These are phyloP conservation scores for Cryphonectria parasitica DNA, from an alignment of 2,329 filamentous ascomycete genomes.

Conservation along the genomic window DNA sequence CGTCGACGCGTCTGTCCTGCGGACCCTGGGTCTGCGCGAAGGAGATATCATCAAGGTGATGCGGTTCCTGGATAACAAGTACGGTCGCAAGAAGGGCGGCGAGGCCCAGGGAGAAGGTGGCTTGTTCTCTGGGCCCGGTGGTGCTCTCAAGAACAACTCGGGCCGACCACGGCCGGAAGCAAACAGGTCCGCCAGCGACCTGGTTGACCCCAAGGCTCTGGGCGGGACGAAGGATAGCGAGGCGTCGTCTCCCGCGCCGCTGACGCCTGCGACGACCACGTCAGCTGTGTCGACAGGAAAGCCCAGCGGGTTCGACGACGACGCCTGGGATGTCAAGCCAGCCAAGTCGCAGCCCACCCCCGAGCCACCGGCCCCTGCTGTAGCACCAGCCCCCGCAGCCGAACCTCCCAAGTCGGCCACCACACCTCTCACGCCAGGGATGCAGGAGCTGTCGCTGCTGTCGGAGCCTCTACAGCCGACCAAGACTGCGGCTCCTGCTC, in stretches of 20 bases:
- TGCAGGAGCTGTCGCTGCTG: constrained; percentile 61
- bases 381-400: constrained; percentile 43
- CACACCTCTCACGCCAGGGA: constrained; percentile 64
- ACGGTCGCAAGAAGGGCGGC: constrained; percentile 67
- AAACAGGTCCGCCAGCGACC: constrained; percentile 81
- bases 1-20: constrained; percentile 79
- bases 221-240: constrained; percentile 60
- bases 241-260: constrained; percentile 40
- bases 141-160: constrained; percentile 89
- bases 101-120: constrained; percentile 54
- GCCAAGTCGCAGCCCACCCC: constrained; percentile 56
- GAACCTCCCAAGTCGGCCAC: constrained; percentile 48
- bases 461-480: constrained; percentile 57
- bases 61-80: constrained; percentile 83
- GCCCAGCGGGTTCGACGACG: constrained; percentile 79
- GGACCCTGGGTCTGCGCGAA: constrained; percentile 90
- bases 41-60: constrained; percentile 96
- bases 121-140: constrained; percentile 92
- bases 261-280: constrained; percentile 31
- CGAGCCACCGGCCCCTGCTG: constrained; percentile 40
- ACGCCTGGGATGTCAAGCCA: constrained; percentile 96
- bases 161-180: constrained; percentile 88
- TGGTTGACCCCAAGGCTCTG: constrained; percentile 86
- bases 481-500: constrained; percentile 43
- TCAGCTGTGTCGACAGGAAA: constrained; percentile 32